Conservation (phyloP, 2,329 filamentous ascomycete species). For the Hyphodiscus sp. region DNA sequence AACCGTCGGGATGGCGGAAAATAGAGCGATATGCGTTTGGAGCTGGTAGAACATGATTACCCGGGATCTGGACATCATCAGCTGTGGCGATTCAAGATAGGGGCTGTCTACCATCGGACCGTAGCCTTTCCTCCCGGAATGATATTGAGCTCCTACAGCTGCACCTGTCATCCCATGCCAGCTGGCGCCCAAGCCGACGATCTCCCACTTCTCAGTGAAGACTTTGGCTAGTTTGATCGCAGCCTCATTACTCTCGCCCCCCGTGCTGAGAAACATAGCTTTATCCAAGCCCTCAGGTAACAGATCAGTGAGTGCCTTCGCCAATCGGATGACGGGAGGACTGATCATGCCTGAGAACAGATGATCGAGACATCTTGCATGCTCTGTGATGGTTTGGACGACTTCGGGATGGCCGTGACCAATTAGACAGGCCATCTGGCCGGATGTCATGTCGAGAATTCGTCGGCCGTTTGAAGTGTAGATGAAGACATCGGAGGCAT, state of each 20-base stretch:
- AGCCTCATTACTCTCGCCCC: conserved; percentile 52
- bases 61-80: conserved; percentile 38
- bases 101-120: conserved; percentile 30
- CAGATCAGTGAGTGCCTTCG: conserved; percentile 41
- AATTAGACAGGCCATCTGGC: conserved; percentile 53
- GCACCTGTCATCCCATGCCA: conserved; percentile 57
- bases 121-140: conserved; percentile 41
- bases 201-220: conserved; percentile 58
- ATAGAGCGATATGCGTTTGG: conserved; percentile 56
- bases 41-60: conserved; percentile 50
- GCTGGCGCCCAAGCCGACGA: conserved; percentile 51
- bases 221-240: conserved; percentile 59
- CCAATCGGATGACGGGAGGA: conserved; percentile 49
- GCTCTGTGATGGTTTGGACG: conserved; percentile 42
- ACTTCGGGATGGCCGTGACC: conserved; percentile 54
- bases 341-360: conserved; percentile 53
- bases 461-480: conserved; percentile 37
- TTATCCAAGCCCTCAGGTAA: conserved; percentile 45
- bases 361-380: conserved; percentile 49
- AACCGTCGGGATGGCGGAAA: conserved; percentile 52
- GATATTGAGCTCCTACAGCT: conserved; percentile 46
- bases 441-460: conserved; percentile 54
- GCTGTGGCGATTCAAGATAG: background rate
- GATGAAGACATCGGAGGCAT: conserved; percentile 27
- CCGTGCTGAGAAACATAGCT: conserved; percentile 52